Percentiles rank a stretch among this genome's conserved stretches.
Evolutionary conservation across 768 basidiomycete species (phyloP).

Genomic region (Arthromyces matolae): DNA sequence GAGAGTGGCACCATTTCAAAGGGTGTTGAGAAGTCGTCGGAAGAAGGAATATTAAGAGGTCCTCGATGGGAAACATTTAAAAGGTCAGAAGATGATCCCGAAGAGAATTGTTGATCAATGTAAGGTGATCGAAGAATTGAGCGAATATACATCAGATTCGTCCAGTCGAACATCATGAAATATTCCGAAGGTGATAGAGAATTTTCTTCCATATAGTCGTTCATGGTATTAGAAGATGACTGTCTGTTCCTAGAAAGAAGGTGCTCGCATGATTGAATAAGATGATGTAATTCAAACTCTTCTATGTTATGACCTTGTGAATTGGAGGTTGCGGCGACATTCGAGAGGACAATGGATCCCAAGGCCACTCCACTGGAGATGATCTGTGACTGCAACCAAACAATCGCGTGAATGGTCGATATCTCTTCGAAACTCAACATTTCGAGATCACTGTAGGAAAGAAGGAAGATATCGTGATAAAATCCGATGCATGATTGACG

Average conservation of each 20-base stretch:
- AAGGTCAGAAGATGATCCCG: slow-evolving; percentile 37
- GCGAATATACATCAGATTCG: slow-evolving; percentile 57
- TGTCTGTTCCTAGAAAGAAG: slow-evolving; percentile 42
- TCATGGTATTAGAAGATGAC: slow-evolving; percentile 41
- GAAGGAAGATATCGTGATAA: slow-evolving; percentile 42
- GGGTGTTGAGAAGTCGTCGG: slow-evolving; percentile 33
- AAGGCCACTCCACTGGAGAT: slow-evolving; percentile 62
- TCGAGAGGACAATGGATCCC: slow-evolving; percentile 58
- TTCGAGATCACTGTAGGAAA: slow-evolving; percentile 43
- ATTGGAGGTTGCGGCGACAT: slow-evolving; percentile 27
- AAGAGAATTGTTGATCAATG: slow-evolving; percentile 18
- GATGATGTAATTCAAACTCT: slow-evolving; percentile 59
- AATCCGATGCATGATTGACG: slow-evolving; percentile 53
- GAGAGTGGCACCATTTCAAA: slow-evolving; percentile 58
- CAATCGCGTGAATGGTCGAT: slow-evolving; percentile 51
- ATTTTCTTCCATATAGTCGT: slow-evolving; percentile 55
- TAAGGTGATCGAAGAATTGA: slow-evolving; percentile 51
- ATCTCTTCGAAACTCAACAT: slow-evolving; percentile 65
- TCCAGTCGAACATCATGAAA: slow-evolving; percentile 65
- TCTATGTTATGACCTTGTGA: slow-evolving; percentile 34
- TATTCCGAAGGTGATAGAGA: slow-evolving; percentile 34
- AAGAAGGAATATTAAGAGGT: slow-evolving; percentile 13
- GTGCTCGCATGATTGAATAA: slow-evolving; percentile 47
- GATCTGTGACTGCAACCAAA: slow-evolving; percentile 68
- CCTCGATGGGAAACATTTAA: slow-evolving; percentile 40